phyloP scores from a whole-genome alignment of 139 green algal genomes.

The Chlamydomonas incerta region DNA sequence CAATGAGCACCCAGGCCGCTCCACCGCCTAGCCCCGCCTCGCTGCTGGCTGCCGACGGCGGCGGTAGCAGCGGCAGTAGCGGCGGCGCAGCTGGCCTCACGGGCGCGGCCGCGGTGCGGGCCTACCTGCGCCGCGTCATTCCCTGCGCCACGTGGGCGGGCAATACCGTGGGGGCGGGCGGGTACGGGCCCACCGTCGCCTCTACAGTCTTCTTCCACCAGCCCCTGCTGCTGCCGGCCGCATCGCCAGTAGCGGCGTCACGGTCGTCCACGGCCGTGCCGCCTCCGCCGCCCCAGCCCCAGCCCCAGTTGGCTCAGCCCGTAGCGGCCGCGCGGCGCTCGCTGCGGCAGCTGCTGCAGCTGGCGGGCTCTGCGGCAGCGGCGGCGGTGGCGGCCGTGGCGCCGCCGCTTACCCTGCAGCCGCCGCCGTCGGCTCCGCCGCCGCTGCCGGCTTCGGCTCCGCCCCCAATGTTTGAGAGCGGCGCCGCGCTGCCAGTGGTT shows the following conservation, averaged over 20 bases:
- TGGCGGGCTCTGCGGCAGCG: too few species aligned
- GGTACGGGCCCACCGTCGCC: slow-evolving; percentile 16
- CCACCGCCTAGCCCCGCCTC: too few species aligned
- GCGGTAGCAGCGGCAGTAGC: not conserved
- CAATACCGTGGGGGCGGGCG: not conserved
- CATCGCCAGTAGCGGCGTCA: too few species aligned
- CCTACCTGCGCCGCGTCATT: not conserved
- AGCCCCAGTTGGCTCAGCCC: not conserved
- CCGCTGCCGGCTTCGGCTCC: not conserved
- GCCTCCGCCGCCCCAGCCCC: not conserved
- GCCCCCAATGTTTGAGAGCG: not conserved
- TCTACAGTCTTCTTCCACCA: slow-evolving; percentile 17
- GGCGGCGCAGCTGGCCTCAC: not conserved
- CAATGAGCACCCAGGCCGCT: too few species aligned
- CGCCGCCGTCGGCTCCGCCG: not conserved
- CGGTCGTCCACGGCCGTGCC: not conserved
- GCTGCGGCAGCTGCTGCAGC: not conserved
- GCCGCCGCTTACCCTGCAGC: not conserved
- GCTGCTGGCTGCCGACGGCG: too few species aligned
- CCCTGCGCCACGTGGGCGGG: not conserved
- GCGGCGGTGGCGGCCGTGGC: too few species aligned
- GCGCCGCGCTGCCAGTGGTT: not conserved
- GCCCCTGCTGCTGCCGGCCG: not conserved
- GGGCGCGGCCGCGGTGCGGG: not conserved
- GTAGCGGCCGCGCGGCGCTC: not conserved